Conservation (phyloP, 805 yeast genomes). For the Pichia sporocuriosa region DNA sequence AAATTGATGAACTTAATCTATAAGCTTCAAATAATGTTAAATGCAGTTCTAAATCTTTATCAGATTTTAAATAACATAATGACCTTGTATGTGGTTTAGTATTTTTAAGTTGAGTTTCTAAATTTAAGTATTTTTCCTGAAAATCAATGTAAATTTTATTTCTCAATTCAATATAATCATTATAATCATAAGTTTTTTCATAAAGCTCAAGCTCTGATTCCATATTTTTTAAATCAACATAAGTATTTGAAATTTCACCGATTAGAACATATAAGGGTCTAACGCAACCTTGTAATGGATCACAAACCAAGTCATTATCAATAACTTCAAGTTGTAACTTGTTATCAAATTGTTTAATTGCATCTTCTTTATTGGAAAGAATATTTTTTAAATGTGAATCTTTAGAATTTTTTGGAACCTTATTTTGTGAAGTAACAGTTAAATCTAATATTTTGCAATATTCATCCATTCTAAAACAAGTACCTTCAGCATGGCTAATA, state of each 20-base stretch:
- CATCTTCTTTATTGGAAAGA: background rate
- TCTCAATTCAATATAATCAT: background rate
- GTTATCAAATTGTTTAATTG: background rate
- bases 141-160: conserved; percentile 6
- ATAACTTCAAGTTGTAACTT: conserved; percentile 2
- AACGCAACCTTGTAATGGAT: conserved; percentile 37
- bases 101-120: conserved; percentile 13
- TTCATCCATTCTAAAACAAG: conserved; percentile 27
- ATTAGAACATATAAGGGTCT: conserved; percentile 31
- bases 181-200: background rate
- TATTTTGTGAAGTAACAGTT: background rate
- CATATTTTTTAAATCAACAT: conserved; percentile 9
- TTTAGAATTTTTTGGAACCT: background rate
- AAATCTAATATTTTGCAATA: conserved; percentile 25
- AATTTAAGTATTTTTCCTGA: conserved; percentile 8
- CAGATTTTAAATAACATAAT: conserved; percentile 14
- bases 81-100: conserved; percentile 17
- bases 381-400: background rate
- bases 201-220: background rate
- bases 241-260: conserved; percentile 32
- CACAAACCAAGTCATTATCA: conserved; percentile 19
- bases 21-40: conserved; percentile 31
- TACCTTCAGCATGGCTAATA: conserved; percentile 29
- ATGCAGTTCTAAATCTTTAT: conserved; percentile 27
- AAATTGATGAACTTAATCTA: conserved; percentile 17